Evolutionary conservation across 2,329 filamentous ascomycete genomes (phyloP).

Genomic region (Ophiostoma australiae): DNA sequence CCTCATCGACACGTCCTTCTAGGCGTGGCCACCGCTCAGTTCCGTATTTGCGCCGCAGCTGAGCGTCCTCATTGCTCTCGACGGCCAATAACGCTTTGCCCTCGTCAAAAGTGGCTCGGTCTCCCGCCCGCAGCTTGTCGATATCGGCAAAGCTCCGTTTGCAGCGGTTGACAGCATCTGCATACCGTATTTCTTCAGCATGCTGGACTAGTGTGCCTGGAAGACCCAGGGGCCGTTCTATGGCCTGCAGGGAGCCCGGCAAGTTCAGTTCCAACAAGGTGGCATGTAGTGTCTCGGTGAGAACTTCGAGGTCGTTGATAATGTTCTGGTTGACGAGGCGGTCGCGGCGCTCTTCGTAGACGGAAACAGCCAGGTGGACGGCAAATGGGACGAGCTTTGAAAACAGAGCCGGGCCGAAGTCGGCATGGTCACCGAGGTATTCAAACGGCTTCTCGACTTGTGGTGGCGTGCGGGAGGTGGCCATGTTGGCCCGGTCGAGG

Average conservation of each 20-base stretch:
- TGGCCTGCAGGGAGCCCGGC: conserved; percentile 84
- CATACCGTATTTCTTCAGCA: conserved; percentile 88
- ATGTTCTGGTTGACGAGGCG: conserved; percentile 85
- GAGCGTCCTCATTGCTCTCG: conserved; percentile 79
- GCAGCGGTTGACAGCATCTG: conserved; percentile 74
- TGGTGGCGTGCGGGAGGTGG: conserved; percentile 68
- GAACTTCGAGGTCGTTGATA: conserved; percentile 73
- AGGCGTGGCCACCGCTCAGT: conserved; percentile 78
- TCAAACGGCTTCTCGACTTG: conserved; percentile 77
- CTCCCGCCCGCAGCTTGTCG: conserved; percentile 77
- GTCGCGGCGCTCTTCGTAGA: conserved; percentile 88
- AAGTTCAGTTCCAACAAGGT: conserved; percentile 77
- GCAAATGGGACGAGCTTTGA: conserved; percentile 90
- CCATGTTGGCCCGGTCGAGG: conserved; percentile 86
- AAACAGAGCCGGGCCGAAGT: conserved; percentile 82
- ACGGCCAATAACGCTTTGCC: conserved; percentile 70
- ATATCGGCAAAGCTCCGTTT: conserved; percentile 81
- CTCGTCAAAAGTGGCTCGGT: conserved; percentile 74
- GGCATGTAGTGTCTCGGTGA: conserved; percentile 76
- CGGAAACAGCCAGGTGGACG: conserved; percentile 89
- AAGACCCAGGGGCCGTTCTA: conserved; percentile 89
- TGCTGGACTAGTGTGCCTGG: conserved; percentile 82
- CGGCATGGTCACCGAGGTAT: conserved; percentile 70
- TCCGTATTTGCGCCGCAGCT: conserved; percentile 70
- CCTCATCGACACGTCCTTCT: conserved; percentile 60